These are phyloP conservation scores for Macrolepiota albuminosa DNA, from an alignment of 768 basidiomycete genomes.

Conservation along the genomic window DNA sequence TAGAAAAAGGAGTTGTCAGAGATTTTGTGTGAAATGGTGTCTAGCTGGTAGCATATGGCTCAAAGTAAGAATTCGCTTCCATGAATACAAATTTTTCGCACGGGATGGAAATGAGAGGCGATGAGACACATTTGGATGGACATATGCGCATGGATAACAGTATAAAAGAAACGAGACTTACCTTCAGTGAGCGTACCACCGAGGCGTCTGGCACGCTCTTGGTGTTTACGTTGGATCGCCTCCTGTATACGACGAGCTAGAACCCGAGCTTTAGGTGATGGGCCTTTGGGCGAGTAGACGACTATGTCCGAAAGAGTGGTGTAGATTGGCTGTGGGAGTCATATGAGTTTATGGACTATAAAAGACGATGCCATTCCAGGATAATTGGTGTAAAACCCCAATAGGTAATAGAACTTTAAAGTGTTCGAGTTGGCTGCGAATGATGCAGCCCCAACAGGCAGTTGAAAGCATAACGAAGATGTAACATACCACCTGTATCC, in stretches of 20 bases:
- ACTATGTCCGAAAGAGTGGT: constrained; percentile 88
- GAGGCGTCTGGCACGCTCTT: constrained; percentile 33
- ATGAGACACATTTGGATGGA: not conserved
- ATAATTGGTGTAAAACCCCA: not conserved
- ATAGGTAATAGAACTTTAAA: too few species aligned
- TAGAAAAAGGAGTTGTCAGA: not conserved
- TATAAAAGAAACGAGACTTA: not conserved
- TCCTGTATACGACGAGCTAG: constrained; percentile 63
- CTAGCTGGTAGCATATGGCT: not conserved
- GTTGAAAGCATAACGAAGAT: not conserved
- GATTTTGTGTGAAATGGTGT: not conserved
- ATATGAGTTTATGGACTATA: not conserved
- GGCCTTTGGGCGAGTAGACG: constrained; percentile 76
- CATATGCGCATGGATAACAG: not conserved
- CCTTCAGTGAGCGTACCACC: not conserved
- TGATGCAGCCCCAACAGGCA: not conserved
- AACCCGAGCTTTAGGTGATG: constrained; percentile 46
- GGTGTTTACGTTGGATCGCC: constrained; percentile 55
- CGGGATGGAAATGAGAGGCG: not conserved
- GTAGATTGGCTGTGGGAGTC: constrained; percentile 61
- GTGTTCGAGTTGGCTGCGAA: not conserved
- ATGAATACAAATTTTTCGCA: not conserved
- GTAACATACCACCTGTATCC: constrained; percentile 76
- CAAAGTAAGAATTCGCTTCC: not conserved
- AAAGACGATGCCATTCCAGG: constrained; percentile 2